phyloP scores from a whole-genome alignment of 495 filamentous ascomycete species.

The Lasiosphaeria hispida region DNA sequence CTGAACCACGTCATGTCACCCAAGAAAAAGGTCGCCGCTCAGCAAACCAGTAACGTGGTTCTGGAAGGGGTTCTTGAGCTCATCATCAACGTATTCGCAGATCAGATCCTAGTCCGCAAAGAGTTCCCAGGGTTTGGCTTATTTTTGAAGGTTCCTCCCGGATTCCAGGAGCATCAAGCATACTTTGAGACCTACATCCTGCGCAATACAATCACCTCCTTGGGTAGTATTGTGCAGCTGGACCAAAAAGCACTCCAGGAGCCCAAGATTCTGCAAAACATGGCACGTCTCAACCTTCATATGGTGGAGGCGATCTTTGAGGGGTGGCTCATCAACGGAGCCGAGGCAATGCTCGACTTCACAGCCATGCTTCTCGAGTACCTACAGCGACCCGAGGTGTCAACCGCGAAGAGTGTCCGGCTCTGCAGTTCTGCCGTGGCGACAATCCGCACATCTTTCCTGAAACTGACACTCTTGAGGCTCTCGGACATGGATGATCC shows the following conservation, averaged over 20 bases:
- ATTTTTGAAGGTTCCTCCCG: constrained; percentile 85
- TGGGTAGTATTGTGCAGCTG: constrained; percentile 66
- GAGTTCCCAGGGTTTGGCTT: constrained; percentile 89
- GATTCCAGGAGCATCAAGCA: constrained; percentile 89
- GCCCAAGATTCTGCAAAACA: constrained; percentile 78
- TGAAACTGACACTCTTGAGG: constrained; percentile 71
- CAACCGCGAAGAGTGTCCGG: constrained; percentile 76
- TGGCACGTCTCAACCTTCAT: constrained; percentile 74
- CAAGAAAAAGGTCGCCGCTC: constrained; percentile 48
- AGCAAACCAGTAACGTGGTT: constrained; percentile 62
- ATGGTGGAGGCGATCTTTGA: constrained; percentile 89
- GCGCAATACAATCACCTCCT: constrained; percentile 65
- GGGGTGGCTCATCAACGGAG: constrained; percentile 91
- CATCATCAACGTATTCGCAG: constrained; percentile 72
- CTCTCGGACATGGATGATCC: constrained; percentile 78
- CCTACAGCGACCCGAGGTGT: constrained; percentile 80
- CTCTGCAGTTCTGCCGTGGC: constrained; percentile 78
- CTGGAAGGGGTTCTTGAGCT: constrained; percentile 74
- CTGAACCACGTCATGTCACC: constrained; percentile 62
- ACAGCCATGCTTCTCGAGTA: constrained; percentile 82
- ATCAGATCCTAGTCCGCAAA: constrained; percentile 77
- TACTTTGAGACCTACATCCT: constrained; percentile 92
- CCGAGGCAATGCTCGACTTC: constrained; percentile 78
- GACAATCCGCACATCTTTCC: constrained; percentile 70
- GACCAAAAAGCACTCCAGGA: constrained; percentile 73